Evolutionary conservation across 257 asterid species (phyloP).

Genomic region (Scutellaria minor): DNA sequence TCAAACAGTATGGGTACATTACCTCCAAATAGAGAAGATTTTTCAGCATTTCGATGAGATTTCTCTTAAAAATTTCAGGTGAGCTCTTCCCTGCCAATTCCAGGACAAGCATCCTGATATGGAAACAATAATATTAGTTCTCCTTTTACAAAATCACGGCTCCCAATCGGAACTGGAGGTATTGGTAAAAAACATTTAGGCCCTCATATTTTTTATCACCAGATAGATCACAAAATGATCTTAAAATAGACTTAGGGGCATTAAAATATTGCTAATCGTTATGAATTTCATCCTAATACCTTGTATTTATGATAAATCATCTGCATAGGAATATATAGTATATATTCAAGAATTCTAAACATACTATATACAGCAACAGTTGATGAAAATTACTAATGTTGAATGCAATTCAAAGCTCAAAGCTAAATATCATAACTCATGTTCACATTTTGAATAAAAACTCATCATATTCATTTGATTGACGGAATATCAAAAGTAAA

Average conservation of each 20-base stretch:
- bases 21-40: slow-evolving; percentile 65
- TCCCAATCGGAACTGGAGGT: neutral
- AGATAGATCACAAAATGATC: slow-evolving; percentile 12
- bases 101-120: slow-evolving; percentile 64
- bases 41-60: slow-evolving; percentile 50
- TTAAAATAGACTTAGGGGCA: slow-evolving; percentile 8
- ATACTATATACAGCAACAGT: slow-evolving; percentile 1
- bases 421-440: slow-evolving; percentile 2
- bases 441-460: neutral
- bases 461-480: neutral
- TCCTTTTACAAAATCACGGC: slow-evolving; percentile 1
- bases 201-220: neutral
- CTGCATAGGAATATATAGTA: neutral
- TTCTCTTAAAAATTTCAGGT: slow-evolving; percentile 44
- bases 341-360: neutral
- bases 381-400: neutral
- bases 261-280: neutral
- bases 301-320: neutral
- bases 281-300: neutral
- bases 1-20: slow-evolving; percentile 16
- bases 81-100: slow-evolving; percentile 59
- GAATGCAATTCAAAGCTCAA: neutral
- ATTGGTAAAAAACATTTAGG: neutral
- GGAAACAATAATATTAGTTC: slow-evolving; percentile 29
- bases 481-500: too few species aligned